These are phyloP conservation scores for Astragalus membranaceus DNA, from an alignment of 306 rosid genomes.

Conservation along the genomic window DNA sequence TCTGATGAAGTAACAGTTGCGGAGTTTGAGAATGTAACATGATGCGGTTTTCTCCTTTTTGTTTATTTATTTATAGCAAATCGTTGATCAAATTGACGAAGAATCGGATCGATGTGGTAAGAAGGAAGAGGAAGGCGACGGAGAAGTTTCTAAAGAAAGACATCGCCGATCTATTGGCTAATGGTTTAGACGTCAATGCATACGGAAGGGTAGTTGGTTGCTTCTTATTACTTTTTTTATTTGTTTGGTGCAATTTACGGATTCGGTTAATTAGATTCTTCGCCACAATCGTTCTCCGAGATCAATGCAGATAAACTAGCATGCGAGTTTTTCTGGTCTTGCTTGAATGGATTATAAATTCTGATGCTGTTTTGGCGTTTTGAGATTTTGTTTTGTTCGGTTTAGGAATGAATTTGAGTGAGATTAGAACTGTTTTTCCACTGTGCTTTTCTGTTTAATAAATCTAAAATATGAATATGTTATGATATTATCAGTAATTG, in stretches of 20 bases:
- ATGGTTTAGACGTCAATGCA: constrained; percentile 78
- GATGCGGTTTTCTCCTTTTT: not conserved
- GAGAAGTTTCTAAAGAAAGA: constrained; percentile 88
- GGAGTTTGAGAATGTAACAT: not conserved
- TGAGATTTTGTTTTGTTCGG: not conserved
- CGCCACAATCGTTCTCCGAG: not conserved
- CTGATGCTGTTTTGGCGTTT: not conserved
- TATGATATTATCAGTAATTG: not conserved
- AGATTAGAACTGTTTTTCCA: not conserved
- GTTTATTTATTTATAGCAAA: constrained; percentile 42
- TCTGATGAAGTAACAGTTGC: not conserved
- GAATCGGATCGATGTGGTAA: constrained; percentile 86
- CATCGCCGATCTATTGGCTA: constrained; percentile 72
- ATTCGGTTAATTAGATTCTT: not conserved
- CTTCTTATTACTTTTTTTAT: not conserved
- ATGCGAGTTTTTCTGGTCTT: not conserved
- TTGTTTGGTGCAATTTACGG: not conserved
- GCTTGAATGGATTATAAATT: not conserved
- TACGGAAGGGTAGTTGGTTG: constrained; percentile 63
- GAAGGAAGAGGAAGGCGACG: constrained; percentile 88
- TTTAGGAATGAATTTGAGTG: not conserved
- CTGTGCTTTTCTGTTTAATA: not conserved
- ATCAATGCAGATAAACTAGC: not conserved
- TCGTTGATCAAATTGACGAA: constrained; percentile 72
- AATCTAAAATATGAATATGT: not conserved